These are phyloP conservation scores for Canna indica DNA, from an alignment of 176 grass and related monocot species.

Conservation along the genomic window DNA sequence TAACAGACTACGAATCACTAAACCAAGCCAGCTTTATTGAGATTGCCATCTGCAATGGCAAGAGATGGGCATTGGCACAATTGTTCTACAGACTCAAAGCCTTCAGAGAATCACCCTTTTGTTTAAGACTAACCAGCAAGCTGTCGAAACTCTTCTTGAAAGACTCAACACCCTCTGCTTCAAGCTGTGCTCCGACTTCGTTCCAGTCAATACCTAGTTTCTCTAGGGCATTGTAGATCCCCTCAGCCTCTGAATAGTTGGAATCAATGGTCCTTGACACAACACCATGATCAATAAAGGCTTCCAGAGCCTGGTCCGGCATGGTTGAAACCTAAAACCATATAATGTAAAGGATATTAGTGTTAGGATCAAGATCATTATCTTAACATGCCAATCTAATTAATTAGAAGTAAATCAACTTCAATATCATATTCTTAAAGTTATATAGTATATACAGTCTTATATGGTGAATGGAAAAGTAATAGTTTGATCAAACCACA, in stretches of 20 bases:
- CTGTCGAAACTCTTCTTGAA: constrained; percentile 99
- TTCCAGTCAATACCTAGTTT: constrained; percentile 84
- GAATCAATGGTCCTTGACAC: constrained; percentile 80
- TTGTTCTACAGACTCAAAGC: constrained; percentile 18
- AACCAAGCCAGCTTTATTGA: constrained; percentile 18
- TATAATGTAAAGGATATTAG: background rate
- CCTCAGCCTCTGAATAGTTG: constrained; percentile 69
- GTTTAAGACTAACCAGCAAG: constrained; percentile 58
- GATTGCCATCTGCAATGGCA: background rate
- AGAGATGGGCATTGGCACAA: background rate
- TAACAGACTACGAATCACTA: background rate
- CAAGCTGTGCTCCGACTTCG: constrained; percentile 70
- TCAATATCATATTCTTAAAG: background rate
- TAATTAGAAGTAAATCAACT: background rate
- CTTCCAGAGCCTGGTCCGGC: constrained; percentile 86
- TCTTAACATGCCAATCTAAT: background rate
- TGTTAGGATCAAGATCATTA: background rate
- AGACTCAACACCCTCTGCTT: constrained; percentile 75
- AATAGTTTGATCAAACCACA: no score
- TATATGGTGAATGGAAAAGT: no score
- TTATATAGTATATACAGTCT: background rate
- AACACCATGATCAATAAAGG: constrained; percentile 82
- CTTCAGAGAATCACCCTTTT: constrained; percentile 82
- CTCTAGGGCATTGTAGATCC: constrained; percentile 80
- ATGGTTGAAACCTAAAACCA: constrained; percentile 86